Base-by-base conservation (phyloP, 192 early-diverging fungal species). In the Linnemannia elongata region DNA sequence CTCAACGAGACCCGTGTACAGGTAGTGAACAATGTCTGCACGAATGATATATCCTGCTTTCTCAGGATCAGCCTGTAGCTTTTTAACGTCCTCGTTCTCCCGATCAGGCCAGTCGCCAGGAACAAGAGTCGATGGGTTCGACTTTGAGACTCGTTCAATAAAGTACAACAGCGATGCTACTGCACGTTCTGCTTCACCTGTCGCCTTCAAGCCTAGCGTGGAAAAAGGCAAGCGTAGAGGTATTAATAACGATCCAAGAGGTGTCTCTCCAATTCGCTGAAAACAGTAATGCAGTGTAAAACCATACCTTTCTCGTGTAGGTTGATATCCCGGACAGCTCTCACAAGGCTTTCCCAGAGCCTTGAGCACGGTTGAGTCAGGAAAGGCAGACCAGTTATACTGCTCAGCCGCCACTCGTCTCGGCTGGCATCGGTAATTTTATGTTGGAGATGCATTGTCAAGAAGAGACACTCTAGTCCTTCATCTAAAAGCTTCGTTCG, bases 11-110 rank as follows among this genome's bases (percentile, higher is more conserved):
- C 44, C 41, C 30, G 33, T 60, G 38, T 75, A 79, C 2, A 84
- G 39, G 35, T 75, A 84, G 71, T 84, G 66, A 27, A 75, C 73
- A 70, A 84, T 79, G 33, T 84, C 82, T 27, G 77, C 82, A 24
- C 82, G 76, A 36, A 84, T 27, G 39, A 84, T 84, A 20, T 71
- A 79, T 27, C 82, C 82, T 44, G 82, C 42, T 69, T 52, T 75
- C 18, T 75, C 71, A 20, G 82, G 72, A 38, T 84, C 70, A 13
- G 15, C 36, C 36, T 45, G 78, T 27, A 84, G 42, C 33, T 71
- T 47, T 10, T 54, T 63, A 10, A 79, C 38, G 9, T 78, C 72
- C 18, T 72, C 72, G 1, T 45, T 63, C 22, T 79, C 63, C 20
- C 41, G 52, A 8, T 66, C 47, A 10, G 77, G 82, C 82, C 82